Percentiles rank a stretch among this genome's conserved stretches.
These are phyloP conservation scores for Lentinula guzmanii DNA, from an alignment of 768 basidiomycete species.

Conservation along the genomic window DNA sequence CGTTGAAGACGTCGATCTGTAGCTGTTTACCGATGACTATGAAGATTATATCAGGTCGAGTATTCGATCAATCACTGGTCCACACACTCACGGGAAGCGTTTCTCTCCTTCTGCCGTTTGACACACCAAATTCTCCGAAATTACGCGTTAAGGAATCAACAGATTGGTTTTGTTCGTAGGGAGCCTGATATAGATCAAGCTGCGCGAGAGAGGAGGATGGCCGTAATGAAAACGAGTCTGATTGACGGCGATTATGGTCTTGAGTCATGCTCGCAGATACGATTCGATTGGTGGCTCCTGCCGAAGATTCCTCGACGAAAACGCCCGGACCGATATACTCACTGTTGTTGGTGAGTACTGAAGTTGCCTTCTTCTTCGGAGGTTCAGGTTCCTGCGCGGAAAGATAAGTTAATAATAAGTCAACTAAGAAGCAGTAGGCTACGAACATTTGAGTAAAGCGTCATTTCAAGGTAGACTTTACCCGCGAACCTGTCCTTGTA, in stretches of 20 bases:
- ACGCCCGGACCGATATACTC: constrained; percentile 72
- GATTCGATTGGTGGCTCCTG: constrained; percentile 22
- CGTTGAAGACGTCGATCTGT: constrained; percentile 31
- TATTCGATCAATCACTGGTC: background rate
- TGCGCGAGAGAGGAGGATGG: constrained; percentile 56
- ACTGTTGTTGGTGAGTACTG: constrained; percentile 43
- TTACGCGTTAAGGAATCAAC: constrained; percentile 56
- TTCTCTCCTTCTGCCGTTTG: constrained; percentile 44
- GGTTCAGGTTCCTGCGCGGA: constrained; percentile 57
- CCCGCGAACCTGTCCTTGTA: constrained; percentile 93
- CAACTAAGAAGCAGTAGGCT: background rate
- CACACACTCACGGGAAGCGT: constrained; percentile 48
- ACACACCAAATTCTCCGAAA: constrained; percentile 60
- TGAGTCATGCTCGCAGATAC: constrained; percentile 26
- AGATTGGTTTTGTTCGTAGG: constrained; percentile 53
- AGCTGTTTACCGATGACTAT: constrained; percentile 30
- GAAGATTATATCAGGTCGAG: constrained; percentile 4
- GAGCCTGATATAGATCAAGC: constrained; percentile 66
- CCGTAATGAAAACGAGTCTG: constrained; percentile 54
- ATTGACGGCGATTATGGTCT: constrained; percentile 31
- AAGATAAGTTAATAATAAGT: constrained; percentile 7
- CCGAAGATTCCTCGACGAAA: constrained; percentile 41
- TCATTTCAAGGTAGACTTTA: constrained; percentile 93
- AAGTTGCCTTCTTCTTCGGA: constrained; percentile 60
- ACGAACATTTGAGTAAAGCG: constrained; percentile 92